Evolutionary conservation across 805 yeast species (phyloP).

Genomic region (Wickerhamiella cacticola): DNA sequence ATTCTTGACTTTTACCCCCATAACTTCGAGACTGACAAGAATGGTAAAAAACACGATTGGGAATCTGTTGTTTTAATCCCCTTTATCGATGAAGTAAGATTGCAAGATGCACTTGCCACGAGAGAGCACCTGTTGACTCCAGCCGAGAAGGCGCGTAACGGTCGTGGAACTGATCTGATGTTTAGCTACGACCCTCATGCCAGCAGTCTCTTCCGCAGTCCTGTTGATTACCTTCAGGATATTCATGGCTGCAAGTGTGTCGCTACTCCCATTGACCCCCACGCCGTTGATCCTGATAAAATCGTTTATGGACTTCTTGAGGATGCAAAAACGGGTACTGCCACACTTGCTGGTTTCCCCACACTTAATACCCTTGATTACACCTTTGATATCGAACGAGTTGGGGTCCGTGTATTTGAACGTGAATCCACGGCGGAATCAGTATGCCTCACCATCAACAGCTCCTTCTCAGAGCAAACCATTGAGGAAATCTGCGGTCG

Average conservation of each 20-base stretch:
- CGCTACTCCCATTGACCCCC: conserved; percentile 45
- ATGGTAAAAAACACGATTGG: conserved; percentile 95
- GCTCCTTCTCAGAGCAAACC: conserved; percentile 32
- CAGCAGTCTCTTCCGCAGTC: conserved; percentile 54
- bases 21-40: conserved; percentile 76
- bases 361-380: conserved; percentile 61
- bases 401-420: conserved; percentile 67
- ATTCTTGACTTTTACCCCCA: conserved; percentile 83
- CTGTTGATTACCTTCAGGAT: conserved; percentile 57
- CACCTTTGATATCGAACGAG: conserved; percentile 39
- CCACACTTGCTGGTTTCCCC: conserved; percentile 83
- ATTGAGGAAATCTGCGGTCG: conserved; percentile 54
- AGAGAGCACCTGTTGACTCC: conserved; percentile 47
- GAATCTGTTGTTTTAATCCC: conserved; percentile 90
- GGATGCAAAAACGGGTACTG: conserved; percentile 58
- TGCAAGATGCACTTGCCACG: conserved; percentile 62
- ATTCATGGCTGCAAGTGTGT: conserved; percentile 68
- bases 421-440: conserved; percentile 77
- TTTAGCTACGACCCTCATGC: conserved; percentile 70
- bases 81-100: conserved; percentile 74
- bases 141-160: conserved; percentile 63
- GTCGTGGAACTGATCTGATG: conserved; percentile 55
- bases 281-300: conserved; percentile 34
- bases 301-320: conserved; percentile 41
- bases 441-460: conserved; percentile 51